Percentiles rank a stretch among this genome's conserved stretches.
These are phyloP conservation scores for Dentipellis sp. DNA, from an alignment of 768 basidiomycete genomes.

Conservation along the genomic window DNA sequence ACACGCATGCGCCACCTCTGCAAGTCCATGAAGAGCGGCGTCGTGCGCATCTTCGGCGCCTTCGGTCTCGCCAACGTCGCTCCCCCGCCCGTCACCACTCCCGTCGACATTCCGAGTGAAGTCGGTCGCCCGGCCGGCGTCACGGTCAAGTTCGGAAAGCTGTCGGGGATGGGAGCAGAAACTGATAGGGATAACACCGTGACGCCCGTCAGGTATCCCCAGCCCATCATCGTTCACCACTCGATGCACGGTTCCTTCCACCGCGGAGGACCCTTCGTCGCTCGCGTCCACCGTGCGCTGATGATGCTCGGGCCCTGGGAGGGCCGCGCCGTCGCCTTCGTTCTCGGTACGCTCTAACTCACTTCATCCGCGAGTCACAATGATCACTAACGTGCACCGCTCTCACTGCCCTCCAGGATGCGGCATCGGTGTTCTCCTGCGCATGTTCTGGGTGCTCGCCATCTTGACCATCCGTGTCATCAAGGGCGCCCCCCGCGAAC, in stretches of 20 bases:
- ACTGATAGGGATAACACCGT: background rate
- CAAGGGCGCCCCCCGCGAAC: conserved; percentile 28
- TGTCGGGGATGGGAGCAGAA: background rate
- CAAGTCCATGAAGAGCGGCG: conserved; percentile 10
- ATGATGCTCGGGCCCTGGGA: conserved; percentile 75
- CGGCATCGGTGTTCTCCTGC: conserved; percentile 71
- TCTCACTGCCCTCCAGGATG: conserved; percentile 40
- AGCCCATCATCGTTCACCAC: conserved; percentile 13
- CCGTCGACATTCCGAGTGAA: conserved; percentile 1
- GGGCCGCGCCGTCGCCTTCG: conserved; percentile 74
- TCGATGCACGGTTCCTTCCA: conserved; percentile 10
- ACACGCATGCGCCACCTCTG: conserved; percentile 12
- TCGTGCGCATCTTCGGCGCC: conserved; percentile 4
- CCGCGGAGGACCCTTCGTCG: conserved; percentile 34
- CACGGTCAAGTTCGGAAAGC: background rate
- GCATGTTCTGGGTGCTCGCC: conserved; percentile 71
- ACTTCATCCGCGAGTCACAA: background rate
- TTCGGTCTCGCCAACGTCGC: conserved; percentile 3
- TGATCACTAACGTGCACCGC: background rate
- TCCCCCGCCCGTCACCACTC: background rate
- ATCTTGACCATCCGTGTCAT: conserved; percentile 53
- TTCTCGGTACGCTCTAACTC: conserved; percentile 46
- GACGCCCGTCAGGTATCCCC: conserved; percentile 15
- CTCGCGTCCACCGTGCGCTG: conserved; percentile 55
- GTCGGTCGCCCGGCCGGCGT: background rate